These are phyloP conservation scores for Trichosporon asahii DNA, from an alignment of 1,284 basidiomycete genomes.

Conservation along the genomic window DNA sequence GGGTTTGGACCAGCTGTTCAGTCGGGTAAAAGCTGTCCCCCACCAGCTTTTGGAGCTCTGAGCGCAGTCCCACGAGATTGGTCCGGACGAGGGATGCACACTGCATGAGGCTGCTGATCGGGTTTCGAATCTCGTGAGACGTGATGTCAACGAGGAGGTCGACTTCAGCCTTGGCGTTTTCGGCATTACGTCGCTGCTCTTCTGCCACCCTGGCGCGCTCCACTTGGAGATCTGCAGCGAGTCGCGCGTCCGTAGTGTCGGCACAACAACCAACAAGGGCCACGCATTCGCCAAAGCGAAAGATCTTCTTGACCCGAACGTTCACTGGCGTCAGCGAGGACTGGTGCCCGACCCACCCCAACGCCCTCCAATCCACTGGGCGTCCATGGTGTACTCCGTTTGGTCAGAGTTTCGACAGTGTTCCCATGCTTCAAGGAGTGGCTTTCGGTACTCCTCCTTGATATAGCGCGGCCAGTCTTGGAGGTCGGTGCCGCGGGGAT, in stretches of 20 bases:
- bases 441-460: conserved; percentile 36
- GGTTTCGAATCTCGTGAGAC: conserved; percentile 44
- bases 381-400: too few species aligned
- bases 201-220: conserved; percentile 44
- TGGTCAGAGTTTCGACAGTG: too few species aligned
- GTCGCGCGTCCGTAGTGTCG: conserved; percentile 46
- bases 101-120: conserved; percentile 27
- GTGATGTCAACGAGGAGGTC: conserved; percentile 51
- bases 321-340: conserved; percentile 29
- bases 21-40: conserved; percentile 12
- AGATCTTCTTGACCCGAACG: conserved; percentile 39
- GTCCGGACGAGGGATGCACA: conserved; percentile 48
- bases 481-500: conserved; percentile 22
- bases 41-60: conserved; percentile 28
- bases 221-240: conserved; percentile 41
- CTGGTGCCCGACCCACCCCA: too few species aligned
- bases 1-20: conserved; percentile 16
- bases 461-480: conserved; percentile 21
- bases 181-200: conserved; percentile 43
- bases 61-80: conserved; percentile 37
- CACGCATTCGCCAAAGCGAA: conserved; percentile 12
- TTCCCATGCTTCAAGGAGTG: conserved; percentile 11
- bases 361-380: too few species aligned
- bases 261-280: conserved; percentile 44
- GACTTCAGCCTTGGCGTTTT: conserved; percentile 47